Evolutionary conservation across 2,329 filamentous ascomycete genomes (phyloP).

Genomic region (Colletotrichum destructivum): DNA sequence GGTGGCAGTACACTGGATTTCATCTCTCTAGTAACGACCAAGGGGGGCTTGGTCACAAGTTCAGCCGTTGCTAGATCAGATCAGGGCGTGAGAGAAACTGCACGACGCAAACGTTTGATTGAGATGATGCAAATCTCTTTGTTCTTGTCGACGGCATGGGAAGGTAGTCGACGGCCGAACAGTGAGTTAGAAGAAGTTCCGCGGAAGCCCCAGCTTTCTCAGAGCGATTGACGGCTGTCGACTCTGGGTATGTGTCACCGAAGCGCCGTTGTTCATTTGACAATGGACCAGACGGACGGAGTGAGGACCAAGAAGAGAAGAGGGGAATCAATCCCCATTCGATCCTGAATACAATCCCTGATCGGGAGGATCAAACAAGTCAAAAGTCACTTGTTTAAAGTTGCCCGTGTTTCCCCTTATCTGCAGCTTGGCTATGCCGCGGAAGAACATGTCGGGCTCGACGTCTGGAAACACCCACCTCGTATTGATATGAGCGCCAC

Average conservation of each 20-base stretch:
- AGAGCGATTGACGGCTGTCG: background rate
- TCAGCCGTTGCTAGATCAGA: background rate
- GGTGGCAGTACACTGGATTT: slow-evolving; percentile 19
- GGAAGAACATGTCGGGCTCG: background rate
- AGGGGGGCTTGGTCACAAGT: slow-evolving; percentile 6
- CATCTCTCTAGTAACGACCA: slow-evolving; percentile 3
- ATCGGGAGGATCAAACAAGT: slow-evolving; percentile 32
- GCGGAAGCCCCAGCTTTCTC: slow-evolving; percentile 11
- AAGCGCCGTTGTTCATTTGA: slow-evolving; percentile 29
- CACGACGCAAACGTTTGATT: background rate
- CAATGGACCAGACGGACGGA: slow-evolving; percentile 5
- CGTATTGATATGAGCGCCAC: background rate
- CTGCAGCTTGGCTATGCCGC: background rate
- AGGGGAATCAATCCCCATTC: slow-evolving; percentile 2
- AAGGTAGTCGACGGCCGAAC: slow-evolving; percentile 2
- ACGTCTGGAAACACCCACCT: background rate
- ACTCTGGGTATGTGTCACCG: slow-evolving; percentile 3
- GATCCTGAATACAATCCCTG: slow-evolving; percentile 25
- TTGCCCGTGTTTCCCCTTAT: background rate
- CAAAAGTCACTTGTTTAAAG: slow-evolving; percentile 24
- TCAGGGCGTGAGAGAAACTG: slow-evolving; percentile 5
- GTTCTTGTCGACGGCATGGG: slow-evolving; percentile 12
- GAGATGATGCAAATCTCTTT: background rate
- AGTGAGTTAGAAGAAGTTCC: background rate
- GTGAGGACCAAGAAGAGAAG: background rate